phyloP scores from a whole-genome alignment of 192 early-diverging fungal species.

The Coemansia sp. region DNA sequence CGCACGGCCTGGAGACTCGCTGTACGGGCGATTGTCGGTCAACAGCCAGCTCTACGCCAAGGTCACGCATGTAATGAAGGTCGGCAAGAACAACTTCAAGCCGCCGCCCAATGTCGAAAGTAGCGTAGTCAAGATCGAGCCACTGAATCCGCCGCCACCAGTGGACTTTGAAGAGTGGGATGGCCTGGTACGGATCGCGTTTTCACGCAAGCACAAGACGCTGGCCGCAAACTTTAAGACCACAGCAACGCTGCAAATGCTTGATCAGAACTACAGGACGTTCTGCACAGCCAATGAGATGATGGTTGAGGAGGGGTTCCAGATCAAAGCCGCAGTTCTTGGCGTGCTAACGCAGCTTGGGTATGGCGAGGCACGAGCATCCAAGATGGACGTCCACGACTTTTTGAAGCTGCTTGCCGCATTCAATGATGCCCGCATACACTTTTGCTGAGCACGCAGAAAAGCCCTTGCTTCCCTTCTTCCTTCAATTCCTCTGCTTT shows the following conservation, averaged over 20 bases:
- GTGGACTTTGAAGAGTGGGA: constrained; percentile 97
- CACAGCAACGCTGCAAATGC: constrained; percentile 78
- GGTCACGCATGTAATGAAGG: constrained; percentile 96
- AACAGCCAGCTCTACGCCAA: constrained; percentile 94
- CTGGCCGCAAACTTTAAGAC: constrained; percentile 88
- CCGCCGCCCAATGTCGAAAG: constrained; percentile 97
- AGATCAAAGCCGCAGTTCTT: constrained; percentile 79
- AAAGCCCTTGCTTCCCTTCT: constrained; percentile 5
- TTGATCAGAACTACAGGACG: constrained; percentile 96
- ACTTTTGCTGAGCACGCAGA: constrained; percentile 67
- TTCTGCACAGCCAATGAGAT: constrained; percentile 77
- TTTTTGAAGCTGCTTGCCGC: constrained; percentile 84
- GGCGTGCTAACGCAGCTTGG: constrained; percentile 67
- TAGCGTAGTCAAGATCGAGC: constrained; percentile 92
- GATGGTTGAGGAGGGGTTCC: constrained; percentile 80
- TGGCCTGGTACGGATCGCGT: constrained; percentile 89
- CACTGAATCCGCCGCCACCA: constrained; percentile 89
- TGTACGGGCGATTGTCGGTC: constrained; percentile 90
- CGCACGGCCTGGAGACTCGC: constrained; percentile 88
- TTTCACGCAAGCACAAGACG: constrained; percentile 94
- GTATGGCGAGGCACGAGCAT: constrained; percentile 73
- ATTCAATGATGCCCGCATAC: constrained; percentile 89
- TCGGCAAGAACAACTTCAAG: constrained; percentile 96
- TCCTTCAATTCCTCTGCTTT: not conserved
- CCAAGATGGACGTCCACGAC: constrained; percentile 93